Percentiles rank a stretch among this genome's conserved stretches.
These are phyloP conservation scores for Beta vulgaris DNA, from an alignment of 148 eudicot species.

Conservation along the genomic window DNA sequence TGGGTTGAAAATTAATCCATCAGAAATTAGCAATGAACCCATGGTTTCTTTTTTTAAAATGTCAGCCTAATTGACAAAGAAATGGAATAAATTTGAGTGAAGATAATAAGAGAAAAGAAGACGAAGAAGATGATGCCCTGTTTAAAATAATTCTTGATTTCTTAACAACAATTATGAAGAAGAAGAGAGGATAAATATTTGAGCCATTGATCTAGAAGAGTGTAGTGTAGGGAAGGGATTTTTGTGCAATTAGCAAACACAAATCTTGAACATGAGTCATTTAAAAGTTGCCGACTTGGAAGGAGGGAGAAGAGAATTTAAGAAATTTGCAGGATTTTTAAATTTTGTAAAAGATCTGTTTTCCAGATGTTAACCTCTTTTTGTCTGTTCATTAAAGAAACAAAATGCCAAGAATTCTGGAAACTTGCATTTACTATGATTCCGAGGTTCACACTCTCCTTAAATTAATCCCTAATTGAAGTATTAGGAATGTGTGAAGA, in stretches of 20 bases:
- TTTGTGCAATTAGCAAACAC: not conserved
- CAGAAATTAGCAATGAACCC: conserved; percentile 19
- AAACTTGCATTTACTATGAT: no score
- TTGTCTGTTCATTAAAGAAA: not conserved
- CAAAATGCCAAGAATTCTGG: no score
- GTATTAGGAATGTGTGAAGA: no score
- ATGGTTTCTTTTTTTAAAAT: conserved; percentile 9
- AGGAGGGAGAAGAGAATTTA: not conserved
- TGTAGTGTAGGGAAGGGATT: conserved; percentile 23
- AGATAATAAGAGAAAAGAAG: no score
- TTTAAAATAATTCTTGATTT: not conserved
- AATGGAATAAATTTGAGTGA: not conserved
- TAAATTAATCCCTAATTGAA: no score
- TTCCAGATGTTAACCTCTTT: not conserved
- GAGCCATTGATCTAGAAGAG: no score
- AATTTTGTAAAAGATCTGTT: not conserved
- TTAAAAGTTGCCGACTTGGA: not conserved
- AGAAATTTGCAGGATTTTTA: conserved; percentile 1
- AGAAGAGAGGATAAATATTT: no score
- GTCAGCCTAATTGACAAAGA: not conserved
- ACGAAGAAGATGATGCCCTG: not conserved
- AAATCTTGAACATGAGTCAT: not conserved
- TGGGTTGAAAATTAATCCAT: conserved; percentile 19
- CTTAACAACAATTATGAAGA: conserved; percentile 7
- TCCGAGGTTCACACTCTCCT: no score